These are phyloP conservation scores for Ajuga chamaepitys DNA, from an alignment of 257 asterid genomes.

Conservation along the genomic window DNA sequence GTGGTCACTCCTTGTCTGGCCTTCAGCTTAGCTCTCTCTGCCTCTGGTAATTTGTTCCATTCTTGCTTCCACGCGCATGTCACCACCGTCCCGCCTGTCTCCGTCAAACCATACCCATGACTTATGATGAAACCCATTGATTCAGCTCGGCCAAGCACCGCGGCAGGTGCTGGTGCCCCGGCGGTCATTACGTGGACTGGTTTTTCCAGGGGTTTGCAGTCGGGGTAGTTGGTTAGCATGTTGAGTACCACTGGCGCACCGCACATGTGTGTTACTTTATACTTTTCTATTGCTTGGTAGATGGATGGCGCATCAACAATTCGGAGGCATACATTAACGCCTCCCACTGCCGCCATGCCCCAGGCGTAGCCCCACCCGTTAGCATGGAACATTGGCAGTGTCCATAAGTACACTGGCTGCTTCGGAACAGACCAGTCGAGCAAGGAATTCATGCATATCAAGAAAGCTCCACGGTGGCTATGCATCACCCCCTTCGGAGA, in stretches of 20 bases:
- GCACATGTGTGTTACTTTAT: slow-evolving; percentile 70
- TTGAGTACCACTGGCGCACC: slow-evolving; percentile 83
- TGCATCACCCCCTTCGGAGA: slow-evolving; percentile 78
- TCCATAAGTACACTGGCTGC: slow-evolving; percentile 67
- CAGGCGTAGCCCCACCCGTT: slow-evolving; percentile 81
- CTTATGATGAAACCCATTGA: slow-evolving; percentile 49
- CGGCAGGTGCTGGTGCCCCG: slow-evolving; percentile 72
- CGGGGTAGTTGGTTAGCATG: slow-evolving; percentile 39
- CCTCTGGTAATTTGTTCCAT: slow-evolving; percentile 51
- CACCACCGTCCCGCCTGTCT: slow-evolving; percentile 54
- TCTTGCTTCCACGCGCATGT: slow-evolving; percentile 54
- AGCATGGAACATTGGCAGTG: slow-evolving; percentile 88
- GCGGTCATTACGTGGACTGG: slow-evolving; percentile 54
- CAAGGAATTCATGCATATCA: slow-evolving; percentile 42
- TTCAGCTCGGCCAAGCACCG: slow-evolving; percentile 47
- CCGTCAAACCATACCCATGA: slow-evolving; percentile 75
- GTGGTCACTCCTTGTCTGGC: slow-evolving; percentile 67
- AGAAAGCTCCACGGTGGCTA: slow-evolving; percentile 55
- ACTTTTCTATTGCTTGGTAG: slow-evolving; percentile 25
- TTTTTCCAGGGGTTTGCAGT: slow-evolving; percentile 6
- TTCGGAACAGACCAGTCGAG: slow-evolving; percentile 56
- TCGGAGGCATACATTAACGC: slow-evolving; percentile 53
- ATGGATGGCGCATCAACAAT: slow-evolving; percentile 39
- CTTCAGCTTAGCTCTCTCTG: slow-evolving; percentile 53
- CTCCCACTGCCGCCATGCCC: slow-evolving; percentile 80